Base-by-base conservation (phyloP, 345 rosid species). In the Cardamine resedifolia region DNA sequence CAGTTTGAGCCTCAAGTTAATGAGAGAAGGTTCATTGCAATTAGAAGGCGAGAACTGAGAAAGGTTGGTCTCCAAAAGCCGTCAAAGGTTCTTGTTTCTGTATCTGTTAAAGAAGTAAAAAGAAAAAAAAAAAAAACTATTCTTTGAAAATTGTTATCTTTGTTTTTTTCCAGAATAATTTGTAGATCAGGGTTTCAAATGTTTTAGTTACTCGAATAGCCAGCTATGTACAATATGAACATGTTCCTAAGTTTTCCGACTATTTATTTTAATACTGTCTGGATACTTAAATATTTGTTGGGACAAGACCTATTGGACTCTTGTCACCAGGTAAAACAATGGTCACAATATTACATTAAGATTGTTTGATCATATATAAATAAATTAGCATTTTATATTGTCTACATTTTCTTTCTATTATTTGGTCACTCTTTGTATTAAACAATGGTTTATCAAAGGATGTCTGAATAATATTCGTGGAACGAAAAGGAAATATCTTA, bases 1-100 rank as follows among this genome's bases (percentile, higher is more conserved):
- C 75, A 89, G 84, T 80, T 80, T 91, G 68, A 86, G 96, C 83
- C 77, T 89, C 77, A 89, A 82, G 70, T 80, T 91, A 67, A 86
- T 86, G 87, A 81, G 83, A 68, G 96, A 88, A 12, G 97, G 92
- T 24, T 89, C 92, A 7, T 72, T 80, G 72, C 83, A 83, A 28
- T 66, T 38, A 56, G 86, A 75, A 70, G 79, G 78, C 47, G 68
- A 67, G 41, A 68, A 36, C 63, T 75, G 41, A 75, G 34, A 21
- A 21, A 52, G 38, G 43, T 12, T 61, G 23, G 34, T 38, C 68
- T 71, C 43, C n/a, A 31, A 72, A 41, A 72, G 26, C 30, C 41
- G 34, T 27, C 49, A 23, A 45, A 53, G 71, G 53, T 38, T 73
- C 18, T 27, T 39, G 24, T 69, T 44, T 69, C 58, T 71, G 65